Evolutionary conservation across 31 red algal species (phyloP).

Genomic region (Odonthalia washingtoniensis): DNA sequence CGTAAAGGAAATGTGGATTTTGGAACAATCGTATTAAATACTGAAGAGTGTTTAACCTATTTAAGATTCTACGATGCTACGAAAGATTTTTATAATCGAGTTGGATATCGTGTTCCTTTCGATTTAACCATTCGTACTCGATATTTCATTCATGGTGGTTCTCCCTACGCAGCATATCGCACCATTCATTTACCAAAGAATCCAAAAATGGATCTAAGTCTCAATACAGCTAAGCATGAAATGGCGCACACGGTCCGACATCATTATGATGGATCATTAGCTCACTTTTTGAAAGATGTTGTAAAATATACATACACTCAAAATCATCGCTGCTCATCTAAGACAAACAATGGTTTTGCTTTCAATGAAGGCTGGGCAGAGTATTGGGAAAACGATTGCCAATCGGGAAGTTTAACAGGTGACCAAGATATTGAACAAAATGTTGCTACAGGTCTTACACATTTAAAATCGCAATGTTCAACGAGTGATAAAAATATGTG

Average conservation of each 20-base stretch:
- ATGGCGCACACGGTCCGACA: constrained; percentile 49
- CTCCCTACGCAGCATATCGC: constrained; percentile 35
- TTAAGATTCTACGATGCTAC: constrained; percentile 47
- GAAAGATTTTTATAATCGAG: constrained; percentile 36
- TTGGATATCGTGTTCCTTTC: constrained; percentile 42
- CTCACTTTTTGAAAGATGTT: constrained; percentile 46
- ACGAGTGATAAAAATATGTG: constrained; percentile 41
- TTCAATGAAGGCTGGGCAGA: constrained; percentile 64
- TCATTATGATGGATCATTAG: constrained; percentile 17
- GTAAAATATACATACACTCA: constrained; percentile 36
- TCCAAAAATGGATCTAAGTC: background rate
- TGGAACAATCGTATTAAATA: constrained; percentile 40
- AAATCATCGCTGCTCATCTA: constrained; percentile 21
- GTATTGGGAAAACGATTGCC: constrained; percentile 27
- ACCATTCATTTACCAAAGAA: constrained; percentile 34
- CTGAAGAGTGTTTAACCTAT: constrained; percentile 33
- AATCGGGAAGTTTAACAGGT: constrained; percentile 14
- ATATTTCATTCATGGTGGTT: constrained; percentile 34
- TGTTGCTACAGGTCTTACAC: constrained; percentile 31
- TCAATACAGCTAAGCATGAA: constrained; percentile 42
- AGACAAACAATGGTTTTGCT: constrained; percentile 43
- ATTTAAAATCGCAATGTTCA: constrained; percentile 1
- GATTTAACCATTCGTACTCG: constrained; percentile 18
- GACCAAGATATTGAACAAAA: constrained; percentile 40
- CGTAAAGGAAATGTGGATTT: constrained; percentile 28